phyloP scores from a whole-genome alignment of 2,329 filamentous ascomycete species.

The Mollisiaceae sp. region DNA sequence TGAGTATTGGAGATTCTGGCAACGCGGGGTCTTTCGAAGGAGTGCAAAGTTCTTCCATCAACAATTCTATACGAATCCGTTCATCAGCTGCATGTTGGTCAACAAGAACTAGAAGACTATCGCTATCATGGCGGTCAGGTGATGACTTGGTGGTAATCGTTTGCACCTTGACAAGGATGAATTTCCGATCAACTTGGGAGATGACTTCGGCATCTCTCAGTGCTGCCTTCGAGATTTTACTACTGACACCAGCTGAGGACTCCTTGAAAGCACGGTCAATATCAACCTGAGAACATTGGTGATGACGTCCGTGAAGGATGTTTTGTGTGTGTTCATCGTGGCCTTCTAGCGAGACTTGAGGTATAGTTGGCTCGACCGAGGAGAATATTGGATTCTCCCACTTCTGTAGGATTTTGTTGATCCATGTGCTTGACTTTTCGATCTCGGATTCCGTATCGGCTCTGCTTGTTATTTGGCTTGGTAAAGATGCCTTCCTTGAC shows the following conservation, averaged over 20 bases:
- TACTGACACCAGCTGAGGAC: slow-evolving; percentile 39
- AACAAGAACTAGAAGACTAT: slow-evolving; percentile 68
- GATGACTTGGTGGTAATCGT: neutral
- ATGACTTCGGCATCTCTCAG: slow-evolving; percentile 69
- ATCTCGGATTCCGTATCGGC: slow-evolving; percentile 26
- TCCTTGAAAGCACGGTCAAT: slow-evolving; percentile 39
- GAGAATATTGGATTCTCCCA: slow-evolving; percentile 83
- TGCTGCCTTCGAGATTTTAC: slow-evolving; percentile 64
- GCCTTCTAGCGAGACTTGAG: slow-evolving; percentile 45
- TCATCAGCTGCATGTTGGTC: slow-evolving; percentile 98
- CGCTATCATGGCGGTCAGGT: slow-evolving; percentile 20
- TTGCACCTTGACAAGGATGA: slow-evolving; percentile 69
- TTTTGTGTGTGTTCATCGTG: slow-evolving; percentile 34
- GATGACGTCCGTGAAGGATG: slow-evolving; percentile 33
- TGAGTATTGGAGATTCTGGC: slow-evolving; percentile 36
- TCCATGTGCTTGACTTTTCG: slow-evolving; percentile 53
- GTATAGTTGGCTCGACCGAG: slow-evolving; percentile 52
- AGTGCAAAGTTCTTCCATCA: slow-evolving; percentile 65
- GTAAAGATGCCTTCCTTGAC: neutral
- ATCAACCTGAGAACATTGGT: slow-evolving; percentile 39
- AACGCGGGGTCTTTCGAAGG: slow-evolving; percentile 25
- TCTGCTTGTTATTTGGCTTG: neutral
- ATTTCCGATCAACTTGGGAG: slow-evolving; percentile 87
- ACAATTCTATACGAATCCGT: slow-evolving; percentile 75
- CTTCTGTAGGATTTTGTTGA: slow-evolving; percentile 61